These are phyloP conservation scores for Fusarium brachygibbosum DNA, from an alignment of 2,329 filamentous ascomycete genomes.

Conservation along the genomic window DNA sequence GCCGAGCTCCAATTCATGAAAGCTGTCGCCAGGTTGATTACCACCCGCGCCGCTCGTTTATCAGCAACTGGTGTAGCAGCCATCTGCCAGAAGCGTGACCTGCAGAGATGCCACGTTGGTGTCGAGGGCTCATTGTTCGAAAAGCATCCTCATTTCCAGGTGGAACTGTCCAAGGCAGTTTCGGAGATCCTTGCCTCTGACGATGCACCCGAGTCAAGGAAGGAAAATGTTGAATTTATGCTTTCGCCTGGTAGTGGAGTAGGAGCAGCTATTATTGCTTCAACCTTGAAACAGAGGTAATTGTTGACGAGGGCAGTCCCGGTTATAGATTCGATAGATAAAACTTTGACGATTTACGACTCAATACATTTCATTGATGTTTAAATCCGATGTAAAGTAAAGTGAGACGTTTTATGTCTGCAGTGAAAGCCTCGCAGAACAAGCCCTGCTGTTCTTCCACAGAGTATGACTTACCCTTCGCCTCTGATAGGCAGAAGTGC, in stretches of 20 bases:
- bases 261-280: constrained; percentile 18
- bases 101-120: constrained; percentile 88
- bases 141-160: constrained; percentile 98
- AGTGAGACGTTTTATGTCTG: fast-evolving
- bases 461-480: neutral
- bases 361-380: too few relatives aligned
- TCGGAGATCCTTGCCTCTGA: constrained; percentile 75
- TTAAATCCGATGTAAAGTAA: neutral
- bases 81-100: constrained; percentile 96
- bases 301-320: neutral
- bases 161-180: constrained; percentile 88
- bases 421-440: neutral
- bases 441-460: fast-evolving
- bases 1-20: constrained; percentile 91
- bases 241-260: constrained; percentile 15
- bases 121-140: constrained; percentile 98
- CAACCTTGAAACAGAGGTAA: constrained; percentile 1
- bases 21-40: constrained; percentile 90
- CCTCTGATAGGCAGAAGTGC: constrained; percentile 1
- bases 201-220: fast-evolving
- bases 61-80: constrained; percentile 95
- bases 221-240: neutral
- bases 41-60: constrained; percentile 92
- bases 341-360: neutral
- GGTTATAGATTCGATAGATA: neutral